Base-by-base conservation (phyloP, 1,139 yeast genomes). In the Suhomyces kunorum region DNA sequence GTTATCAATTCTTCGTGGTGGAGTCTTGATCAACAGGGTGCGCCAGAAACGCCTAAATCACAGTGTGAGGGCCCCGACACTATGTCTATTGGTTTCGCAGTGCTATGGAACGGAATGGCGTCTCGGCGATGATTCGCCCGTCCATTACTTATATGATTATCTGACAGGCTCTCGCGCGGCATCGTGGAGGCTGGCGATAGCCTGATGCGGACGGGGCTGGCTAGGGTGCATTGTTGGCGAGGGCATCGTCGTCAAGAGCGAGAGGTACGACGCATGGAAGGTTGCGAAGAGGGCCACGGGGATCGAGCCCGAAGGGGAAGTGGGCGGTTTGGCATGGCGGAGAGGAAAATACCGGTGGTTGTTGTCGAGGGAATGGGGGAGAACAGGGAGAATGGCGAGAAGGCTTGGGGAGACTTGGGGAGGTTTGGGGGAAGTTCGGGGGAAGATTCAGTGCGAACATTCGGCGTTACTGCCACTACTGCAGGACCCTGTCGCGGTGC, bases 191-290 rank as follows among this genome's bases (percentile, higher is more conserved):
- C 32, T 29, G 32, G 32, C 20, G 23, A 15, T 29, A 19, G 19
- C 19, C 32, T 22, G 24, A 29, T 29, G n/a, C 16, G 32, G 32
- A 18, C 24, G 17, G 32, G 8, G 32, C 32, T 29, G 32, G 32
- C 32, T 29, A 15, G n/a, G 8, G 8, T 7, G 32, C 25, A 14
- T 15, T 11, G 16, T 29, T 18, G 24, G 6, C 24, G n/a, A 29
- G 24, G 32, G 24, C 32, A 29, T 29, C 32, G 32, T 29, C 19
- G 32, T 12, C 24, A 29, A 7, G 32, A 29, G 24, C 24, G 32
- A 29, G 24, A 29, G 32, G 32, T 12, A 29, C 32, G 32, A 29
- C 15, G 32, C 32, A 29, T 29, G 23, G 32, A 29, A 29, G 31
- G 24, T 29, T 17, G 32, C 20, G 32, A 29, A 18, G 25, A 15